Evolutionary conservation across 106 monocot genomes (phyloP), one percentile per base, ranked within the genome.

Genomic region (Hemerocallis citrina): DNA sequence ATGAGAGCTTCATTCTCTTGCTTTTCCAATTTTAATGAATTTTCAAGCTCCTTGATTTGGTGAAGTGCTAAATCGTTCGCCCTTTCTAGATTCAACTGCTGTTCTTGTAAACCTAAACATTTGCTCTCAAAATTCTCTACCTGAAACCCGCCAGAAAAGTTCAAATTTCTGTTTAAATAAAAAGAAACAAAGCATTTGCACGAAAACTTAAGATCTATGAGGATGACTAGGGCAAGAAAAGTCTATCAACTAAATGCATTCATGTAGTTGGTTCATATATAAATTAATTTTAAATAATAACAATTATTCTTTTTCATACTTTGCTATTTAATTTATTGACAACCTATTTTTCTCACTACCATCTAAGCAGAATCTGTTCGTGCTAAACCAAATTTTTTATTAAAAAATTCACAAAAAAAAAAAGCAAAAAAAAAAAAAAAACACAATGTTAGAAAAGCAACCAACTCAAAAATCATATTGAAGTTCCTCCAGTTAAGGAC

Each of bases 61-160:
- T 64, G 24, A 60, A 65, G 21, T 17, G 32, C 61, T 6, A 71
- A 21, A 41, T 73, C 69, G 67, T 55, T 76, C 22, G 74, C 79
- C 29, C 64, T 59, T 30, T 67, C 59, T 55, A 82, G 50, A 62
- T 40, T 64, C 29, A 59, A 33, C 48, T 72, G 10, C 19, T 67
- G 58, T n/a, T 55, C 54, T 66, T 72, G 64, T 45, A 88, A 67
- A 37, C 76, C 68, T 21, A 56, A 47, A 62, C 61, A 59, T 17
- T 55, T 79, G 20, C 13, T 52, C 65, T 74, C 79, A 63, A 83
- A 36, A 28, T 69, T 39, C 45, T 77, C 62, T 29, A 76, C 66
- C 75, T 79, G 65, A 22, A 61, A 54, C 21, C 14, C 34, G 19
- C 43, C n/a, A n/a, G n/a, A 1, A 67, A 62, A 48, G 27, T 33